These are phyloP conservation scores for Lantana camara DNA, from an alignment of 257 asterid species.

Conservation along the genomic window DNA sequence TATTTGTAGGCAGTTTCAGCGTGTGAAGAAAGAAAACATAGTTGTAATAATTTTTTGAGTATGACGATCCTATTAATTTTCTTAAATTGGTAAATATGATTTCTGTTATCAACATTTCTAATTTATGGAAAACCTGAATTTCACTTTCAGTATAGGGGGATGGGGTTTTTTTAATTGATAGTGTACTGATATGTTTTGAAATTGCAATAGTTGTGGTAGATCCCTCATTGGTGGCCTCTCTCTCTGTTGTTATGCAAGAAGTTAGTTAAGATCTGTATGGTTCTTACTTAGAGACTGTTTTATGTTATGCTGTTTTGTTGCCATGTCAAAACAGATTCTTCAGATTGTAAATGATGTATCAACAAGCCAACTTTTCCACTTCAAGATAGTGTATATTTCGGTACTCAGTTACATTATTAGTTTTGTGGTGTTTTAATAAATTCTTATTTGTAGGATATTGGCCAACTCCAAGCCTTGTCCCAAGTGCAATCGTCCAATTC, in stretches of 20 bases:
- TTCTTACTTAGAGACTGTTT: slow-evolving; percentile 21
- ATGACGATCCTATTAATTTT: too few species aligned
- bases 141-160: not conserved
- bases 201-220: not conserved
- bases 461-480: slow-evolving; percentile 99
- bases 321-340: not conserved
- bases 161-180: slow-evolving; percentile 10
- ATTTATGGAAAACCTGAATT: too few species aligned
- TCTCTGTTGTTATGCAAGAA: not conserved
- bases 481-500: slow-evolving; percentile 98
- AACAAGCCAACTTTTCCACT: slow-evolving; percentile 9
- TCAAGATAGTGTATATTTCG: not conserved
- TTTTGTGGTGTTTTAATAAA: slow-evolving; percentile 10
- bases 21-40: too few species aligned
- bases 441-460: slow-evolving; percentile 68
- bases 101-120: too few species aligned
- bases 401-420: slow-evolving; percentile 8
- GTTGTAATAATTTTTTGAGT: too few species aligned
- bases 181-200: slow-evolving; percentile 4
- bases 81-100: too few species aligned
- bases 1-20: too few species aligned
- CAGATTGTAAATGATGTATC: slow-evolving; percentile 1
- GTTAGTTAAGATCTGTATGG: not conserved
- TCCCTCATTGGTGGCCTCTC: not conserved
- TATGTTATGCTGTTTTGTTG: not conserved